A percentile compares a stretch with the other conserved stretches of the same genome.
phyloP scores from a whole-genome alignment of 1,284 basidiomycete species.

The Cutaneotrichosporon sp. region DNA sequence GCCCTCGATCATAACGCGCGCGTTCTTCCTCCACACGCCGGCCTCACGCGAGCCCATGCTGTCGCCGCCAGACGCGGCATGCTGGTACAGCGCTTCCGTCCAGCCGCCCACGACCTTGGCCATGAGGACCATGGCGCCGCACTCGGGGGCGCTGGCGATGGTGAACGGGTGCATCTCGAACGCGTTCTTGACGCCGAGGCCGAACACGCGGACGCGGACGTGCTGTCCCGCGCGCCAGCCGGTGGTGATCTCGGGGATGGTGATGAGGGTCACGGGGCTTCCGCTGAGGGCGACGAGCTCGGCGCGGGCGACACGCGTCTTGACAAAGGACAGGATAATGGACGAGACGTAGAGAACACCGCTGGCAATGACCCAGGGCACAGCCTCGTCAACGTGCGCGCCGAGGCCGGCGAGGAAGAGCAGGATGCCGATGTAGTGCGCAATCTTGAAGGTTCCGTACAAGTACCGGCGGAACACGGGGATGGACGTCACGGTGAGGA shows the following conservation, averaged over 20 bases:
- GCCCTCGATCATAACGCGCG: constrained; percentile 45
- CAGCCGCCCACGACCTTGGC: constrained; percentile 50
- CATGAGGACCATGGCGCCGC: constrained; percentile 47
- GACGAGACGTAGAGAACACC: constrained; percentile 57
- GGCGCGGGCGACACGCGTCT: constrained; percentile 45
- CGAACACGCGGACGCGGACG: constrained; percentile 50
- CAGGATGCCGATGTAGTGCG: constrained; percentile 55
- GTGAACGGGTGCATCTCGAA: constrained; percentile 54
- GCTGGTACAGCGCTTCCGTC: constrained; percentile 41
- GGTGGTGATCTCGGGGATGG: constrained; percentile 40
- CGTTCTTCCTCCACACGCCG: constrained; percentile 15
- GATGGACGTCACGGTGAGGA: constrained; percentile 47
- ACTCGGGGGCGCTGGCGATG: constrained; percentile 52
- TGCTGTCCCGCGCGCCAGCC: constrained; percentile 57
- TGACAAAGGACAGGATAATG: constrained; percentile 36
- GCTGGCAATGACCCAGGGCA: constrained; percentile 65
- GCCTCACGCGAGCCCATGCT: constrained; percentile 1
- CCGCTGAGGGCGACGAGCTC: constrained; percentile 42
- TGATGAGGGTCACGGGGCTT: constrained; percentile 45
- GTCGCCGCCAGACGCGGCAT: constrained; percentile 23
- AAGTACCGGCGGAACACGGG: constrained; percentile 42
- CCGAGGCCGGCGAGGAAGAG: constrained; percentile 21
- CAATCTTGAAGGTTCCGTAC: constrained; percentile 46
- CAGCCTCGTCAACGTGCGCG: constrained; percentile 58
- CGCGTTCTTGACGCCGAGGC: constrained; percentile 30